phyloP scores from a whole-genome alignment of 257 asterid genomes.

The Schizonepeta tenuifolia region DNA sequence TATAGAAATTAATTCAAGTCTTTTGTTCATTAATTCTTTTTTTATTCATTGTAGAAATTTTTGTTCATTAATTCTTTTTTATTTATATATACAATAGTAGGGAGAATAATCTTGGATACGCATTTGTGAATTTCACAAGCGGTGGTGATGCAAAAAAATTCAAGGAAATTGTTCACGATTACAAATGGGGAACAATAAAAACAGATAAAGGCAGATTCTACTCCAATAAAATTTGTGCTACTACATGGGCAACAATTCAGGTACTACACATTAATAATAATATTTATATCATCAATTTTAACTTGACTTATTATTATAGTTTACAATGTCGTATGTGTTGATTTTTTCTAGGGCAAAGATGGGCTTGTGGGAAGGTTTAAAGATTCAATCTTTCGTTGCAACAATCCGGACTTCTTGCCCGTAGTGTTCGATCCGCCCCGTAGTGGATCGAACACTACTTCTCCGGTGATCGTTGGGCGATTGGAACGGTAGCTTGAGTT shows the following conservation, averaged over 20 bases:
- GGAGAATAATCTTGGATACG: slow-evolving; percentile 51
- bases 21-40: no score
- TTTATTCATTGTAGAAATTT: no score
- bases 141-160: slow-evolving; percentile 34
- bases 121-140: slow-evolving; percentile 55
- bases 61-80: neutral
- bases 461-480: slow-evolving; percentile 38
- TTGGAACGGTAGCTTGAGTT: no score
- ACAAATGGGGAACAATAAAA: slow-evolving; percentile 35
- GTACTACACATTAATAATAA: slow-evolving; percentile 26
- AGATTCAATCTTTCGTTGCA: slow-evolving; percentile 26
- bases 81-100: slow-evolving; percentile 16
- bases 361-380: slow-evolving; percentile 24
- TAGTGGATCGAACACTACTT: slow-evolving; percentile 28
- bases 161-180: slow-evolving; percentile 28
- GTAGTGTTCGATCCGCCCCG: slow-evolving; percentile 48
- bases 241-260: slow-evolving; percentile 58
- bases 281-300: neutral
- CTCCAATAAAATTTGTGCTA: slow-evolving; percentile 44
- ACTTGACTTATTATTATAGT: neutral
- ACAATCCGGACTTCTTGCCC: slow-evolving; percentile 39
- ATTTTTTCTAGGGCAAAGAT: slow-evolving; percentile 31
- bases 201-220: neutral
- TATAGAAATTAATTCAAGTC: no score
- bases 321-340: neutral